Evolutionary conservation across 768 basidiomycete species (phyloP), one percentile per base, ranked within the genome.

Genomic region (Hygrocybe punicea): DNA sequence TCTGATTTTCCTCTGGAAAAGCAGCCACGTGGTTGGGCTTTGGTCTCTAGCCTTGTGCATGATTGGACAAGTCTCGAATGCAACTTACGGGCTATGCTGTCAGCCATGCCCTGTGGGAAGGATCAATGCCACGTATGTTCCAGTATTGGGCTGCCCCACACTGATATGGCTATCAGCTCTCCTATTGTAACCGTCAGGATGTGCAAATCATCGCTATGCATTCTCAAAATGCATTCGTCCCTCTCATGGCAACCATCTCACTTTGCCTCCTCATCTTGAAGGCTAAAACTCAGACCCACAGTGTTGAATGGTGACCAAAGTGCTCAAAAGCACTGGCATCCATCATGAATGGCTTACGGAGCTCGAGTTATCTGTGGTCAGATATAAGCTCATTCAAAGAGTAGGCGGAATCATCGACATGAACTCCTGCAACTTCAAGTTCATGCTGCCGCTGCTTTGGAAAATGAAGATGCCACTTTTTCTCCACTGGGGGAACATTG

Each of bases 371-470:
- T 61, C 63, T 3, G 53, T 48, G 2, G 58, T 46, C 13, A 53
- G 56, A 1, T 49, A 62, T 46, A 4, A 53, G 3, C 2, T 10
- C 2, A 17, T 40, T 2, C 56, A 39, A 1, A 13, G 58, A 17
- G 40, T 62, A 6, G 60, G 63, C 2, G 55, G 58, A 9, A 46
- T 64, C 24, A 29, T 64, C n/a, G 50, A 58, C 35, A 37, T 57
- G 25, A 36, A 17, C 10, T 19, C 19, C 21, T 62, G 53, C 24
- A 8, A 51, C 1, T n/a, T n/a, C n/a, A n/a, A n/a, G n/a, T n/a
- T n/a, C n/a, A n/a, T n/a, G n/a, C n/a, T n/a, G n/a, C n/a, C n/a
- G n/a, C n/a, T n/a, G n/a, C n/a, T n/a, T n/a, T n/a, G n/a, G n/a
- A n/a, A n/a, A n/a, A n/a, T n/a, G n/a, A n/a, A n/a, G n/a, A n/a